These are phyloP conservation scores for Dalechampia spathulata DNA, from an alignment of 441 rosid species.

Conservation along the genomic window DNA sequence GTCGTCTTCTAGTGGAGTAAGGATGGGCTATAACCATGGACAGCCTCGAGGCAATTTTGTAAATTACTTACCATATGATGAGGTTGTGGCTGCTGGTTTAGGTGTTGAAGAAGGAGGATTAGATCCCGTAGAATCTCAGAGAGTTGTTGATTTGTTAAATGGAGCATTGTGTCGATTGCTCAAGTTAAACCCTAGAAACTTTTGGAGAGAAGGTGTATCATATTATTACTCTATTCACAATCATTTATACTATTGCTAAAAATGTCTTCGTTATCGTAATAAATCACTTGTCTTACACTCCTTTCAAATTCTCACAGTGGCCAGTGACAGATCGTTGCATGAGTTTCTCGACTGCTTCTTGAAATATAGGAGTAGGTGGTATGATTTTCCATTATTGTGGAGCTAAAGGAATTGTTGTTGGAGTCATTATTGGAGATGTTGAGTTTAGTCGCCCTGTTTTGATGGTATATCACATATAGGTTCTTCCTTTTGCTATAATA, in stretches of 20 bases:
- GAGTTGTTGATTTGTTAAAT: slow-evolving; percentile 91
- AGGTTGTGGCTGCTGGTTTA: slow-evolving; percentile 84
- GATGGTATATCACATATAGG: slow-evolving; percentile 93
- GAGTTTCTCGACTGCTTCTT: slow-evolving; percentile 78
- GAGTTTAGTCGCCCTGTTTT: slow-evolving; percentile 81
- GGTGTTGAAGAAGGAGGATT: slow-evolving; percentile 73
- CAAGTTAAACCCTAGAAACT: slow-evolving; percentile 69
- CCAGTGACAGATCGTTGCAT: slow-evolving; percentile 66
- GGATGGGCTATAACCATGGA: slow-evolving; percentile 37
- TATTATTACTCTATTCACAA: background rate
- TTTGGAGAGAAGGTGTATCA: slow-evolving; percentile 95
- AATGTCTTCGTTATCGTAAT: no score
- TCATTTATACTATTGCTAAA: no score
- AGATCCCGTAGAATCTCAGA: slow-evolving; percentile 91
- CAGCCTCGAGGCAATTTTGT: slow-evolving; percentile 60
- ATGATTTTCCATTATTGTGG: slow-evolving; percentile 89
- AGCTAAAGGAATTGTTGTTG: slow-evolving; percentile 77
- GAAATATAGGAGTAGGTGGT: slow-evolving; percentile 88
- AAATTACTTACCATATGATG: slow-evolving; percentile 92
- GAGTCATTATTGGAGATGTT: slow-evolving; percentile 77
- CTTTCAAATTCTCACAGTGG: slow-evolving; percentile 46
- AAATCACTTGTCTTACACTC: no score
- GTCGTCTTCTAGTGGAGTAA: slow-evolving; percentile 27
- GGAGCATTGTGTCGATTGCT: slow-evolving; percentile 75
- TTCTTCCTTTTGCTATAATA: slow-evolving; percentile 5